Evolutionary conservation across 2,329 filamentous ascomycete species (phyloP).

Genomic region (Simplicillium aogashimaense): DNA sequence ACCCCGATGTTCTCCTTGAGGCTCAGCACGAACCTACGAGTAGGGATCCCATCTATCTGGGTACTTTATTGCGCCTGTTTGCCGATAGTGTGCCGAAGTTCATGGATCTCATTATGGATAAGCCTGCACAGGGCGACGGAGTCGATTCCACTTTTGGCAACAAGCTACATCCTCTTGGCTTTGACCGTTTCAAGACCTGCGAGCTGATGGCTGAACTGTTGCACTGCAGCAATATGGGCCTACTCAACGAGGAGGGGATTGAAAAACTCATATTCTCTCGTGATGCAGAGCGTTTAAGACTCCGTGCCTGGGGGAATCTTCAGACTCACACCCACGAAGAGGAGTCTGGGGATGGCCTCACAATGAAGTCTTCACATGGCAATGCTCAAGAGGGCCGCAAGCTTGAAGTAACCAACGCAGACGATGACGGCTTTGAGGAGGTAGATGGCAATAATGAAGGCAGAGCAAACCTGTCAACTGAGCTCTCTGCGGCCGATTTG

Average conservation of each 20-base stretch:
- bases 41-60: slow-evolving; percentile 90
- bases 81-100: slow-evolving; percentile 88
- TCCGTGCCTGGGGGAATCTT: slow-evolving; percentile 70
- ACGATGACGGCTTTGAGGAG: slow-evolving; percentile 90
- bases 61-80: slow-evolving; percentile 79
- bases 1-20: slow-evolving; percentile 79
- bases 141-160: slow-evolving; percentile 82
- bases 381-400: slow-evolving; percentile 54
- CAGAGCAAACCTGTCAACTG: slow-evolving; percentile 37
- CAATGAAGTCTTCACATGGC: slow-evolving; percentile 43
- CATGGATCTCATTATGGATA: slow-evolving; percentile 78
- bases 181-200: slow-evolving; percentile 97
- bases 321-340: slow-evolving; percentile 27
- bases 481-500: slow-evolving; percentile 1
- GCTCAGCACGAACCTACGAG: slow-evolving; percentile 71
- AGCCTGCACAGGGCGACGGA: slow-evolving; percentile 61
- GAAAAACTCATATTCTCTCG: slow-evolving; percentile 75
- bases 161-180: slow-evolving; percentile 87
- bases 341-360: slow-evolving; percentile 44
- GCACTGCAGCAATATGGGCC: slow-evolving; percentile 97
- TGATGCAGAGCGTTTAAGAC: slow-evolving; percentile 69
- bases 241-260: slow-evolving; percentile 84
- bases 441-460: slow-evolving; percentile 61
- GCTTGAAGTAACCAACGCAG: slow-evolving; percentile 69
- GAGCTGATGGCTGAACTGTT: slow-evolving; percentile 96